Evolutionary conservation across 2,329 filamentous ascomycete species (phyloP).

Genomic region (Aspergillus sp.): DNA sequence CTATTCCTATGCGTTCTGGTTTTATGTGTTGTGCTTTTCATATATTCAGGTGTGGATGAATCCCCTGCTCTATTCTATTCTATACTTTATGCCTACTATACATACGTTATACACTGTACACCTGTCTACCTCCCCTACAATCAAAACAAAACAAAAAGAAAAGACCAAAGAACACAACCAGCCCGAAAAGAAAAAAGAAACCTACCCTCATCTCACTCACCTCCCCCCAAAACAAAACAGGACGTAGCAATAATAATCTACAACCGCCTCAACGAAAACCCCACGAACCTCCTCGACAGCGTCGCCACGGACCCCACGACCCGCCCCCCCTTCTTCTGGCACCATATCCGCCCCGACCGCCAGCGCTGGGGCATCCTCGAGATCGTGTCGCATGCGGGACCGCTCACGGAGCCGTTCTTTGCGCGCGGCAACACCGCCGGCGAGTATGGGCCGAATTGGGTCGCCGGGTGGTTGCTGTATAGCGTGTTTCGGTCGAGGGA

Average conservation of each 20-base stretch:
- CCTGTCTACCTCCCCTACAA: no score
- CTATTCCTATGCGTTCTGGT: neutral
- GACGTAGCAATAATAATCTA: slow-evolving; percentile 47
- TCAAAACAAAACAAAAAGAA: no score
- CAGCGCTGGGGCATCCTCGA: slow-evolving; percentile 44
- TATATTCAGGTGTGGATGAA: neutral
- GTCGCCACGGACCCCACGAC: slow-evolving; percentile 37
- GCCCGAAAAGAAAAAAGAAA: no score
- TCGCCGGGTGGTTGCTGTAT: slow-evolving; percentile 48
- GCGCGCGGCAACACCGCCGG: slow-evolving; percentile 41
- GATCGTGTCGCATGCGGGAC: slow-evolving; percentile 42
- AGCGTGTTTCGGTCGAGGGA: slow-evolving; percentile 49
- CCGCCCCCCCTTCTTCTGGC: slow-evolving; percentile 47
- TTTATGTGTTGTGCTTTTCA: no score
- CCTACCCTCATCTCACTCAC: no score
- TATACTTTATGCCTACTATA: no score
- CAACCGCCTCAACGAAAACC: slow-evolving; percentile 42
- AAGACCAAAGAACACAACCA: no score
- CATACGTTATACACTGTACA: neutral
- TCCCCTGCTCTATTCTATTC: neutral
- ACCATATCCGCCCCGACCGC: slow-evolving; percentile 45
- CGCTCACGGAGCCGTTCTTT: slow-evolving; percentile 40
- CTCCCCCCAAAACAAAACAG: no score
- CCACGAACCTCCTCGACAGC: slow-evolving; percentile 41
- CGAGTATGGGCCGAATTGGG: slow-evolving; percentile 49